phyloP scores from a whole-genome alignment of 2,329 filamentous ascomycete species.

The Colletotrichum lupini region DNA sequence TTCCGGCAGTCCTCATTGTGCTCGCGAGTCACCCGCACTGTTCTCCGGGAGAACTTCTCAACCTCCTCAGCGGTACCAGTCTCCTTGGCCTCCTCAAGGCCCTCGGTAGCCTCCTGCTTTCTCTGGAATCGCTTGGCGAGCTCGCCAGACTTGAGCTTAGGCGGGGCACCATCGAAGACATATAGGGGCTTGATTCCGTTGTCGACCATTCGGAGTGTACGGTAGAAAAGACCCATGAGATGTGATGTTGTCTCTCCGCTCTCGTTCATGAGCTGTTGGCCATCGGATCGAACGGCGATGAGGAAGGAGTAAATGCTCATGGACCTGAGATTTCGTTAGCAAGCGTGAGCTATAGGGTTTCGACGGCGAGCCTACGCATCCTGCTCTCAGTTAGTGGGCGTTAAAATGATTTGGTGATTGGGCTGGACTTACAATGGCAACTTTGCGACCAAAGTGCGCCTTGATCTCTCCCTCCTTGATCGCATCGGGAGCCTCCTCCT shows the following conservation, averaged over 20 bases:
- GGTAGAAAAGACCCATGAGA: conserved; percentile 99
- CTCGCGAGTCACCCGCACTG: conserved; percentile 93
- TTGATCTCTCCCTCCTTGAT: conserved; percentile 99
- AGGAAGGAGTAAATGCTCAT: conserved; percentile 99
- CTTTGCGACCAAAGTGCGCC: conserved; percentile 97
- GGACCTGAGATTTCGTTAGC: conserved; percentile 64
- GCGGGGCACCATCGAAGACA: conserved; percentile 96
- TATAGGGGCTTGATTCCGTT: conserved; percentile 99
- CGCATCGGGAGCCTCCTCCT: conserved; percentile 93
- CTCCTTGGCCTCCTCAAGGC: conserved; percentile 94
- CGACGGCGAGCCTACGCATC: conserved; percentile 61
- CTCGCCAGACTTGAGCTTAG: conserved; percentile 97
- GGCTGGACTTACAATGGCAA: conserved; percentile 81
- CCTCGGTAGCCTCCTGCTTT: conserved; percentile 91
- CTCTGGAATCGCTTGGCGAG: conserved; percentile 95
- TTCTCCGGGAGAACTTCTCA: conserved; percentile 95
- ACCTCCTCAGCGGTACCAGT: conserved; percentile 97
- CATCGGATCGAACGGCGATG: conserved; percentile 95
- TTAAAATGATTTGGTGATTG: neutral
- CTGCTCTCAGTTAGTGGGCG: conserved; percentile 45
- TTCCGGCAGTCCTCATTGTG: conserved; percentile 96
- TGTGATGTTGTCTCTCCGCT: conserved; percentile 97
- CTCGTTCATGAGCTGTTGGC: conserved; percentile 95
- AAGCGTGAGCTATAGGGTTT: neutral
- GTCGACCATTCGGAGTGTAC: conserved; percentile 96